These are phyloP conservation scores for Colletotrichum salicis DNA, from an alignment of 2,329 filamentous ascomycete genomes.

Conservation along the genomic window DNA sequence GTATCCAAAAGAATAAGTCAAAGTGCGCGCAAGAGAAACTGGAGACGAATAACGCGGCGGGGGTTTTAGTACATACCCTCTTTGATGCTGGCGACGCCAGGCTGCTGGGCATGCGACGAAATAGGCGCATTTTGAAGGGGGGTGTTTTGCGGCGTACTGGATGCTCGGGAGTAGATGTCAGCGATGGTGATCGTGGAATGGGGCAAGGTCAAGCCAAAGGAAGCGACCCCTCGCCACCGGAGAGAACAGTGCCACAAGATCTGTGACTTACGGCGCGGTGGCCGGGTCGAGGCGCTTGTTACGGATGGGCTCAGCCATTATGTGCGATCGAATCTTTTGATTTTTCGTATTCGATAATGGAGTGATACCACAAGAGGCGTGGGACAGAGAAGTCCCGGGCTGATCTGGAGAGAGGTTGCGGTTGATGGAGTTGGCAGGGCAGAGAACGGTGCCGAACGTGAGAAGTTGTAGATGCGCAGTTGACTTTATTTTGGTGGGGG, in stretches of 20 bases:
- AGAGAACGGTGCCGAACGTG: slow-evolving; percentile 22
- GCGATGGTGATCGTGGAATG: slow-evolving; percentile 20
- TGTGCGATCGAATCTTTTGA: slow-evolving; percentile 39
- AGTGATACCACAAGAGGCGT: neutral
- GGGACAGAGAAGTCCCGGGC: slow-evolving; percentile 13
- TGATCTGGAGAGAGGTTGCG: slow-evolving; percentile 1
- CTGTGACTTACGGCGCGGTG: slow-evolving; percentile 66
- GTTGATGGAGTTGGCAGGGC: slow-evolving; percentile 21
- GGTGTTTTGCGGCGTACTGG: slow-evolving; percentile 97
- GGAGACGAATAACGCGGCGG: slow-evolving; percentile 3
- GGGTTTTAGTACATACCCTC: slow-evolving; percentile 78
- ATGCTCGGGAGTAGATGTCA: slow-evolving; percentile 35
- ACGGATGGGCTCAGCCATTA: slow-evolving; percentile 72
- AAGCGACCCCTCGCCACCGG: slow-evolving; percentile 24
- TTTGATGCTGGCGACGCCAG: slow-evolving; percentile 92
- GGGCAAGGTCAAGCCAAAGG: slow-evolving; percentile 33
- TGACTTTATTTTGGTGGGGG: slow-evolving; percentile 36
- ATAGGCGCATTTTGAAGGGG: slow-evolving; percentile 96
- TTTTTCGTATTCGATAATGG: slow-evolving; percentile 17
- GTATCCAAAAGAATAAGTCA: neutral
- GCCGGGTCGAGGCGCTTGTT: slow-evolving; percentile 69
- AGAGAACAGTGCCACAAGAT: slow-evolving; percentile 22
- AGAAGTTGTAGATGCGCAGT: slow-evolving; percentile 34
- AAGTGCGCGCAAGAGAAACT: neutral
- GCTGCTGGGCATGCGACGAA: slow-evolving; percentile 96